phyloP scores from a whole-genome alignment of 345 rosid species.

The Cardamine resedifolia region DNA sequence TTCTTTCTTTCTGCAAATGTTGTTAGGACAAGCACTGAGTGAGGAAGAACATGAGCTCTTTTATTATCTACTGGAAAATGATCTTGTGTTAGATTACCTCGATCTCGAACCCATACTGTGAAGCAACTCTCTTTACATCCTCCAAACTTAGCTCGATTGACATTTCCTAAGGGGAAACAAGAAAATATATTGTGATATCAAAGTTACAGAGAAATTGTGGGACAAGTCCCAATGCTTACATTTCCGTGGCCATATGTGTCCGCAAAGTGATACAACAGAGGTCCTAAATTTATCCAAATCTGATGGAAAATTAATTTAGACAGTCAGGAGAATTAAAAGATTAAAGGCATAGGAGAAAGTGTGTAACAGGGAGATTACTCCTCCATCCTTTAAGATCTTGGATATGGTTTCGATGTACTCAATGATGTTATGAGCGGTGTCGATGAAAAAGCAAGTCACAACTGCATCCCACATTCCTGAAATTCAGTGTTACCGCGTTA shows the following conservation, averaged over 20 bases:
- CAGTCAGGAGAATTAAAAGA: slow-evolving; percentile 14
- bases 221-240: slow-evolving; percentile 49
- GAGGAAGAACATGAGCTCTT: slow-evolving; percentile 1
- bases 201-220: not conserved
- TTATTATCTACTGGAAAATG: not conserved
- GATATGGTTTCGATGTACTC: slow-evolving; percentile 95
- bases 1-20: slow-evolving; percentile 65
- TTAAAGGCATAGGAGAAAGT: slow-evolving; percentile 24
- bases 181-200: slow-evolving; percentile 1
- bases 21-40: slow-evolving; percentile 9
- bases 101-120: slow-evolving; percentile 67
- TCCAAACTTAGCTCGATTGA: slow-evolving; percentile 94
- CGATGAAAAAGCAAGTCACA: slow-evolving; percentile 94
- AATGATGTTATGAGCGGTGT: slow-evolving; percentile 88
- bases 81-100: slow-evolving; percentile 45
- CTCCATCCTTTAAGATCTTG: slow-evolving; percentile 87
- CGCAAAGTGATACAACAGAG: slow-evolving; percentile 90
- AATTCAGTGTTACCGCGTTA: slow-evolving; percentile 19
- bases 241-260: slow-evolving; percentile 77
- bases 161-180: slow-evolving; percentile 63
- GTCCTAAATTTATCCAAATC: slow-evolving; percentile 98
- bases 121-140: slow-evolving; percentile 85
- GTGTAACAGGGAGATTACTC: slow-evolving; percentile 51
- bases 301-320: slow-evolving; percentile 33
- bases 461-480: slow-evolving; percentile 97